Conservation (phyloP, 805 yeast genomes). For the Candida pini region DNA sequence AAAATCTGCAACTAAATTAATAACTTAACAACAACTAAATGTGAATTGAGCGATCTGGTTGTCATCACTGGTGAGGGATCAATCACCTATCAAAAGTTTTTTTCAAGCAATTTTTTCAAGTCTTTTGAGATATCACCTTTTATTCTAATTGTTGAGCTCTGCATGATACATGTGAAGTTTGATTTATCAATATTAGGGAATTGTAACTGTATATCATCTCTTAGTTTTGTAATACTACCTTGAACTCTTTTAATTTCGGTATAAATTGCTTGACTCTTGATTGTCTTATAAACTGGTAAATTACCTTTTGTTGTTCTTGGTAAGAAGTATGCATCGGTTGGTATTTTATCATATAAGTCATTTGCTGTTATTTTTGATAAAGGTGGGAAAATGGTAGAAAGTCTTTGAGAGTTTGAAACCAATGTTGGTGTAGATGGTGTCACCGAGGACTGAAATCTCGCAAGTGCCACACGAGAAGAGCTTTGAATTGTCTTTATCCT, state of each 20-base stretch:
- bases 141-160: constrained; percentile 48
- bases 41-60: too few species aligned
- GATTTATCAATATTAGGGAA: constrained; percentile 41
- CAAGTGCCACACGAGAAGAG: too few species aligned
- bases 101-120: constrained; percentile 30
- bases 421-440: constrained; percentile 5
- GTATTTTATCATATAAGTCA: constrained; percentile 27
- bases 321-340: constrained; percentile 36
- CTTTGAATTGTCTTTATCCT: too few species aligned
- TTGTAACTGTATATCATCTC: constrained; percentile 53
- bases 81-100: constrained; percentile 22
- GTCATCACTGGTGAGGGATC: too few species aligned
- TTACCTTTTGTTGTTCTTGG: constrained; percentile 56
- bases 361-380: constrained; percentile 18
- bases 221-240: constrained; percentile 63
- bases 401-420: too few species aligned
- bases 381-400: constrained; percentile 21
- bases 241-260: constrained; percentile 69
- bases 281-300: constrained; percentile 75
- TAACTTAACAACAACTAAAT: too few species aligned
- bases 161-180: constrained; percentile 42
- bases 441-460: constrained; percentile 15
- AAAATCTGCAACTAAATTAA: too few species aligned
- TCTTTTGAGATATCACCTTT: constrained; percentile 39
- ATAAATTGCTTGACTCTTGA: constrained; percentile 53